Evolutionary conservation across 2,329 filamentous ascomycete genomes (phyloP).

Genomic region (Penicillium sp.): DNA sequence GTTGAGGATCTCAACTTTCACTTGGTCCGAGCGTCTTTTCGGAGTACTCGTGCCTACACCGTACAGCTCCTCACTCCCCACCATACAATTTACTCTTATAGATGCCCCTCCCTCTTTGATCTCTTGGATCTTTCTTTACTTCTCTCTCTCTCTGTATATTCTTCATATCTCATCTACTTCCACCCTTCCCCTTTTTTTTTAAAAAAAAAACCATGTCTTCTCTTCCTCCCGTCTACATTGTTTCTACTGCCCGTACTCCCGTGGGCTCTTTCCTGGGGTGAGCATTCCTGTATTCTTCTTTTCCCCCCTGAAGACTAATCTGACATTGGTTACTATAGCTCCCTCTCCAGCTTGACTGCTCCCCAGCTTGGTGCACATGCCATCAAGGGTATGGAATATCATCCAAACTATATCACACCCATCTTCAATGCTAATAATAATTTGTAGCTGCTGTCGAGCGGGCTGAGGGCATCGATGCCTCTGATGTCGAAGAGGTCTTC

Average conservation of each 20-base stretch:
- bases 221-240: slow-evolving; percentile 89
- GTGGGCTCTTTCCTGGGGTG: slow-evolving; percentile 94
- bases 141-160: not conserved
- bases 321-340: slow-evolving; percentile 54
- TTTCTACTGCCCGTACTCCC: slow-evolving; percentile 86
- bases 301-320: slow-evolving; percentile 8
- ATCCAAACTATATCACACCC: not conserved
- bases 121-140: not conserved
- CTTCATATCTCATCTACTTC: not conserved
- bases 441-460: slow-evolving; percentile 72
- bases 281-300: slow-evolving; percentile 31
- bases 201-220: slow-evolving; percentile 61
- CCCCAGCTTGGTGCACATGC: slow-evolving; percentile 84
- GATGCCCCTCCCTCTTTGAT: slow-evolving; percentile 8
- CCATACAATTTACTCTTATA: slow-evolving; percentile 11
- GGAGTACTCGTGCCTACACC: slow-evolving; percentile 29
- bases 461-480: slow-evolving; percentile 79
- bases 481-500: slow-evolving; percentile 93
- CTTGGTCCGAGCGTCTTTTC: slow-evolving; percentile 21
- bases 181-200: not conserved
- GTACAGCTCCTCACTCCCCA: slow-evolving; percentile 29
- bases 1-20: slow-evolving; percentile 25
- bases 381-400: slow-evolving; percentile 71
- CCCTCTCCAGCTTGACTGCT: slow-evolving; percentile 82
- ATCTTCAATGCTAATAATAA: slow-evolving; percentile 15